A percentile compares a stretch with the other conserved stretches of the same genome.
Conservation (phyloP, 2,329 filamentous ascomycete species). For the Apiospora pterosperma region DNA sequence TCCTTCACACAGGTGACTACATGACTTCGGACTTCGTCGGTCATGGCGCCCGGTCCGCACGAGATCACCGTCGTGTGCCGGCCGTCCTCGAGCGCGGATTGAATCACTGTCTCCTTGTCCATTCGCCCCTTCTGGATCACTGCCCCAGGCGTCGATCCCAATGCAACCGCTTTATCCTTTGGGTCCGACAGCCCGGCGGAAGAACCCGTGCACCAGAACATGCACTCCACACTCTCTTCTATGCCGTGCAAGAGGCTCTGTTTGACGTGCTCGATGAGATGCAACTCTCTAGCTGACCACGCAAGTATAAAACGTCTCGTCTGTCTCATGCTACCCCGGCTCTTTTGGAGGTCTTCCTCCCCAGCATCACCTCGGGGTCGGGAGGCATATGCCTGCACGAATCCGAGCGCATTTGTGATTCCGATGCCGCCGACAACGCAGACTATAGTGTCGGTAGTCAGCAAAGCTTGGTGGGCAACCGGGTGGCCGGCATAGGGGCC, state of each 20-base stretch:
- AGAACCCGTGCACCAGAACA: conserved; percentile 13
- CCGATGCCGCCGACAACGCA: conserved; percentile 15
- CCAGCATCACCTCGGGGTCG: not conserved
- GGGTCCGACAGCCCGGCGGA: not conserved
- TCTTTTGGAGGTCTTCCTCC: not conserved
- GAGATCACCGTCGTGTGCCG: conserved; percentile 20
- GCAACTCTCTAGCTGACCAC: conserved; percentile 20
- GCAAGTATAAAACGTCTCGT: conserved; percentile 19
- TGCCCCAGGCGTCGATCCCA: not conserved
- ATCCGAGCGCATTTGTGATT: conserved; percentile 15
- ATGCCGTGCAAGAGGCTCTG: conserved; percentile 13
- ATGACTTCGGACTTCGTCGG: conserved; percentile 21
- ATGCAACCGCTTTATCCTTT: not conserved
- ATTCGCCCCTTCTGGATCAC: conserved; percentile 14
- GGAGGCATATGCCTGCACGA: conserved; percentile 17
- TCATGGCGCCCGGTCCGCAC: conserved; percentile 24
- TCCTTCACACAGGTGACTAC: conserved; percentile 18
- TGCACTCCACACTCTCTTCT: conserved; percentile 10
- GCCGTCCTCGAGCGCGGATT: conserved; percentile 11
- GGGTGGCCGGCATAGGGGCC: conserved; percentile 15
- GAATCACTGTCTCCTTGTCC: conserved; percentile 15
- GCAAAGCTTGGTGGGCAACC: conserved; percentile 9
- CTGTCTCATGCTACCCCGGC: conserved; percentile 13
- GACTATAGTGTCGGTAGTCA: conserved; percentile 13
- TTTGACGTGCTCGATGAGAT: conserved; percentile 19